Conservation (phyloP, 352 stramenopile species). For the Phytophthora niederhauseri region DNA sequence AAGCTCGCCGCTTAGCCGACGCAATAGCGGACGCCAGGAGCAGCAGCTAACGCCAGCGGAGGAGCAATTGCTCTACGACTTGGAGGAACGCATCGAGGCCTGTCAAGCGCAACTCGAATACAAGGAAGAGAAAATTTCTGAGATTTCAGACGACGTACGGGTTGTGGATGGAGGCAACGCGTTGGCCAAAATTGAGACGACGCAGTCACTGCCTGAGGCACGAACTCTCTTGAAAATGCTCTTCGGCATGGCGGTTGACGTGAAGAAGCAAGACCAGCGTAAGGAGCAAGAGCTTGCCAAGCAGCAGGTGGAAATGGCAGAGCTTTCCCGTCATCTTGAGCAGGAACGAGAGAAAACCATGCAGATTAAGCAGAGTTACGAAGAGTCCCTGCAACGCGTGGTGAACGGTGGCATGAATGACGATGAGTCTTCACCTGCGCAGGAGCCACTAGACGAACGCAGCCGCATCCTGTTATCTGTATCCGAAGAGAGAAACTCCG, state of each 20-base stretch:
- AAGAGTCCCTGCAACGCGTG: conserved; percentile 83
- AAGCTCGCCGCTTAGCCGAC: conserved; percentile 43
- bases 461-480: conserved; percentile 74
- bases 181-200: conserved; percentile 83
- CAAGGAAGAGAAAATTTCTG: conserved; percentile 90
- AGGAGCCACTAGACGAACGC: conserved; percentile 60
- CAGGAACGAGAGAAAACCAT: conserved; percentile 76
- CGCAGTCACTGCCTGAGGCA: conserved; percentile 82
- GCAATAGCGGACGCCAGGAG: conserved; percentile 51
- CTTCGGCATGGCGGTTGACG: conserved; percentile 87
- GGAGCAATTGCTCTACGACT: conserved; percentile 79
- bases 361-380: conserved; percentile 84
- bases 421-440: conserved; percentile 15
- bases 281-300: conserved; percentile 84
- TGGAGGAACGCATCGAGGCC: conserved; percentile 87
- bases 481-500: conserved; percentile 74
- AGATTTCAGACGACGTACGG: conserved; percentile 67
- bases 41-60: conserved; percentile 77
- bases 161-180: conserved; percentile 48
- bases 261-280: conserved; percentile 86
- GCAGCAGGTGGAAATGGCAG: conserved; percentile 71
- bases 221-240: conserved; percentile 85
- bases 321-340: conserved; percentile 65
- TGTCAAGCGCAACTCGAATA: conserved; percentile 89
- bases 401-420: conserved; percentile 42